These are phyloP conservation scores for Cercospora berteroae DNA, from an alignment of 2,329 filamentous ascomycete species.

Conservation along the genomic window DNA sequence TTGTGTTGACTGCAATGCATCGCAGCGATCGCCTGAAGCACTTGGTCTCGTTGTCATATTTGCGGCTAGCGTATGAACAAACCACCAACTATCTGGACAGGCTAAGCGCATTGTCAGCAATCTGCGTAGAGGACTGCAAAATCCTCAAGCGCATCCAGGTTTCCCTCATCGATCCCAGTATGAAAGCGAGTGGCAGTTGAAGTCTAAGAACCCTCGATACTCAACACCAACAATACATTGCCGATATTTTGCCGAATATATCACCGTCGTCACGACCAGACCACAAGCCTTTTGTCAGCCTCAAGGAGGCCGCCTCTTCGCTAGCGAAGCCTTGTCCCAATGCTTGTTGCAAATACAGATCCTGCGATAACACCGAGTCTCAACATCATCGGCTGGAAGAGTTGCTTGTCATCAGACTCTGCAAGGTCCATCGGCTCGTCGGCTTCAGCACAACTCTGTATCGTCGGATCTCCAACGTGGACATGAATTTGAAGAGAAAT, in stretches of 20 bases:
- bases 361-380: background rate
- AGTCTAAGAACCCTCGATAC: background rate
- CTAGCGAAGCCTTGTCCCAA: background rate
- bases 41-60: conserved; percentile 46
- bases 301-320: background rate
- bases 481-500: background rate
- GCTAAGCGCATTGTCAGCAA: background rate
- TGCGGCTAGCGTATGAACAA: background rate
- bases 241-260: background rate
- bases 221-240: background rate
- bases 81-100: background rate
- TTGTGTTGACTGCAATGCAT: conserved; percentile 77
- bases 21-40: conserved; percentile 55
- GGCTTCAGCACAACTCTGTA: background rate
- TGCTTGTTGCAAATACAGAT: background rate
- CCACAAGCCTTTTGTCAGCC: background rate
- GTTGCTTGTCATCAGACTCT: background rate
- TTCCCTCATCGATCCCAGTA: background rate
- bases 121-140: background rate
- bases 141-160: background rate
- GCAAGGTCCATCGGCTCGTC: background rate
- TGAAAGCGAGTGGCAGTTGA: background rate
- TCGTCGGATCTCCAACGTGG: background rate
- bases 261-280: background rate
- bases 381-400: background rate